Evolutionary conservation across 768 basidiomycete species (phyloP), one percentile per base, ranked within the genome.

Genomic region (Kwoniella sp.): DNA sequence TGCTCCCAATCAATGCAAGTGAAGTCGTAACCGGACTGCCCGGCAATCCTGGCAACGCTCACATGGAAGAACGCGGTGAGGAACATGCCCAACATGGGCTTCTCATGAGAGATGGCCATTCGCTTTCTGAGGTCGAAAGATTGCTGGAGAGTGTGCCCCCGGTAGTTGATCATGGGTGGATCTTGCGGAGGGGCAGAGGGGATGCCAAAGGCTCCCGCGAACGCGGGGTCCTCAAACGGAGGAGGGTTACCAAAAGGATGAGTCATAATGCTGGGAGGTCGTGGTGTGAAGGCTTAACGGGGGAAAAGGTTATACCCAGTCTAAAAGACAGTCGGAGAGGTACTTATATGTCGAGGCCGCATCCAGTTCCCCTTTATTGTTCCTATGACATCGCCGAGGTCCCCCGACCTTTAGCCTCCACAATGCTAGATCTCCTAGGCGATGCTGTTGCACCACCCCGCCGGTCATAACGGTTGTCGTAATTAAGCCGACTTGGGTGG

Each of bases 1-100:
- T 60, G 59, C 29, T 60, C 59, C 59, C 59, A 60, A 27, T 60
- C 59, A n/a, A 60, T 51, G 26, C 50, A 53, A 26, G 44, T 37
- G 21, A 44, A 60, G 37, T 60, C 59, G 37, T 60, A 60, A 10
- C 59, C 59, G 29, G 50, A 29, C 17, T 51, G 50, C 9, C 59
- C 59, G 9, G 51, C 25, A 49, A 60, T 53, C 51, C 59, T 60
- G n/a, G 59, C 59, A 13, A 60, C 33, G 25, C 10, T 33, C 2
- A 50, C 29, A 22, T 51, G 29, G 51, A 37, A 37, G 27, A 60
- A 54, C 9, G 37, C 50, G 17, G 51, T 37, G 24, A 25, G 40
- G 51, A 60, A 60, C 12, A 29, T 49, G 21, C 59, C 59, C 10
- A 60, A 27, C 49, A 51, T 60, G 8, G 59, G 59, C 40, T 60